Evolutionary conservation across 78 protist species (phyloP), one percentile per base, ranked within the genome.

Genomic region (Corallochytrium limacisporum): DNA sequence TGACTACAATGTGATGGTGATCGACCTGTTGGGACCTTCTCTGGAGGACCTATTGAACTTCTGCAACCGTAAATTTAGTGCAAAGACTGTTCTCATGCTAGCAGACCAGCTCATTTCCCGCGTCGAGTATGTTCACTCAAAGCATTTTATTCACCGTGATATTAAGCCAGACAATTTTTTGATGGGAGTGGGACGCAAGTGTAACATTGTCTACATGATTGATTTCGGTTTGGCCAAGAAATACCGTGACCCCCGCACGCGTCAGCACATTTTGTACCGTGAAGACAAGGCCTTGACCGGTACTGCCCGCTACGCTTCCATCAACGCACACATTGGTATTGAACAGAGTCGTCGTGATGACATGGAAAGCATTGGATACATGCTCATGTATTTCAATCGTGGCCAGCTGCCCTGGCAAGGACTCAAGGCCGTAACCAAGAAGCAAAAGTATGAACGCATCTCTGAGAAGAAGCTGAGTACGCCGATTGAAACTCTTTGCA

Each of bases 371-470:
- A 40, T 87, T 22, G 92, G 86, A 22, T 87, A 87, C 65, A 43
- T 87, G 32, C 31, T 84, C 18, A 8, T 87, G 43, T 87, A 80
- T 70, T 62, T 87, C 33, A 33, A 51, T n/a, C 65, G 78, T 0
- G 92, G 92, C 7, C 6, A 57, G 29, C 75, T 96, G 40, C 99
- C 99, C 55, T 96, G 99, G 99, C 99, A 96, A 61, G 94, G 95
- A 4, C 73, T 92, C 53, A 71, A 77, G 53, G 98, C 97, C 10
- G 75, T 62, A 37, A 90, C 86, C 31, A 89, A 90, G 81, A 47
- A 86, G 54, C 91, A 90, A 37, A 95, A 95, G 69, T 92, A 95
- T 72, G 94, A 87, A 57, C 73, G 61, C 69, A 92, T 95, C 54
- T 54, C 67, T 18, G 94, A 89, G 77, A 82, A 80, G 59, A 94